phyloP scores from a whole-genome alignment of 2,329 filamentous ascomycete species.

The Chaetoscypha palmicola region DNA sequence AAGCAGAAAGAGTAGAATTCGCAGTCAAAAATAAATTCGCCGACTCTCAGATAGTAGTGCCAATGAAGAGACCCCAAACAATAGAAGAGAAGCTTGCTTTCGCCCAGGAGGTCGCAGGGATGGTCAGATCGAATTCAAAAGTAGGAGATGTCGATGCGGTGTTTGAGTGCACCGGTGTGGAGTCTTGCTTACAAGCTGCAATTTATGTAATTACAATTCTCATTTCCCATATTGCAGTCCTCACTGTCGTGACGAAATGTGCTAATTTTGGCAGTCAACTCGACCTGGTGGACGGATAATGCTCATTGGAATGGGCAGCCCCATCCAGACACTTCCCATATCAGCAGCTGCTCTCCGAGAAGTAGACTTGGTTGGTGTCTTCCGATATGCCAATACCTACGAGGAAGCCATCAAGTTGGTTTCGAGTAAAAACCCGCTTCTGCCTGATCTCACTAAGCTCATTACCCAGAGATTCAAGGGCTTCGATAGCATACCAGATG shows the following conservation, averaged over 20 bases:
- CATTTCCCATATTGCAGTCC: too few species aligned
- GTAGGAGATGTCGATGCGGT: conserved; percentile 56
- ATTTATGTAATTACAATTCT: conserved; percentile 53
- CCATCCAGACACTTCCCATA: conserved; percentile 66
- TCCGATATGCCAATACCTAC: conserved; percentile 83
- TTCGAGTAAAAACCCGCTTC: conserved; percentile 53
- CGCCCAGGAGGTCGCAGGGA: conserved; percentile 31
- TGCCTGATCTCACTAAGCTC: conserved; percentile 71
- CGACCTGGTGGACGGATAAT: conserved; percentile 63
- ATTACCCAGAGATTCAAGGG: conserved; percentile 76
- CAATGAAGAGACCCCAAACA: conserved; percentile 25
- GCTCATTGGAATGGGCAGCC: conserved; percentile 72
- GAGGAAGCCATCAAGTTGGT: conserved; percentile 83
- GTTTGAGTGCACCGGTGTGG: conserved; percentile 54
- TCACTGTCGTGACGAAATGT: background rate
- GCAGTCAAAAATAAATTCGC: conserved; percentile 41
- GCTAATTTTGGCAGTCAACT: conserved; percentile 40
- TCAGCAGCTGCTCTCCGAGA: conserved; percentile 68
- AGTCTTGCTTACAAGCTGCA: conserved; percentile 48
- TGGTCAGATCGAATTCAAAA: conserved; percentile 48
- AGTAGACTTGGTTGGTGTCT: conserved; percentile 68
- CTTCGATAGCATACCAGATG: conserved; percentile 77
- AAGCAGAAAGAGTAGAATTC: conserved; percentile 77
- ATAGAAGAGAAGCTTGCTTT: conserved; percentile 30
- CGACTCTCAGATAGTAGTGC: conserved; percentile 27